A percentile compares a stretch with the other conserved stretches of the same genome.
Evolutionary conservation across 495 filamentous ascomycete species (phyloP).

Genomic region (Lasiosphaeria hispida): DNA sequence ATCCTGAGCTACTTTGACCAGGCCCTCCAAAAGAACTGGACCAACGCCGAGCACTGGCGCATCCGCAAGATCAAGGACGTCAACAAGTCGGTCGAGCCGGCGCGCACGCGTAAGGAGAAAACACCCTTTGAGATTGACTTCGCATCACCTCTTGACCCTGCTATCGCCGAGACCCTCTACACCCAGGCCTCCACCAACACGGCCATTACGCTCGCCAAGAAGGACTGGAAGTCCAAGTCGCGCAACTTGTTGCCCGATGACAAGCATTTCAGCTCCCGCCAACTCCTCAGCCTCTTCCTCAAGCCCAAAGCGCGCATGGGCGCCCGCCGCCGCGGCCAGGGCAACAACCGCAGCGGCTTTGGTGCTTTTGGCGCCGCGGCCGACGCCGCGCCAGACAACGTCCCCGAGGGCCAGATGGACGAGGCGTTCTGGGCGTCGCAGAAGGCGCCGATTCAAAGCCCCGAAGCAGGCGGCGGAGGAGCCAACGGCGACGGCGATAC

Average conservation of each 20-base stretch:
- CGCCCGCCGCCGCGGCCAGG: conserved; percentile 37
- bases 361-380: conserved; percentile 40
- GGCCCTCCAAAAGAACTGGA: conserved; percentile 93
- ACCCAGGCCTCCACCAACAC: conserved; percentile 78
- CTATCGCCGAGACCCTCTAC: conserved; percentile 76
- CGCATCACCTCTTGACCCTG: conserved; percentile 62
- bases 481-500: conserved; percentile 36
- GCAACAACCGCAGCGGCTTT: conserved; percentile 24
- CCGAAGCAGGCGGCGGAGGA: not conserved
- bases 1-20: conserved; percentile 97
- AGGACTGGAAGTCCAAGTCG: conserved; percentile 91
- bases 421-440: conserved; percentile 94
- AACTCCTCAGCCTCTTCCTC: conserved; percentile 84
- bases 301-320: conserved; percentile 85
- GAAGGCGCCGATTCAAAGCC: conserved; percentile 49
- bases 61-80: conserved; percentile 89
- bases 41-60: conserved; percentile 97
- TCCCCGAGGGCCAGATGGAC: conserved; percentile 74
- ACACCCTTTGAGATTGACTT: conserved; percentile 97
- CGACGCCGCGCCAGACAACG: conserved; percentile 34
- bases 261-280: conserved; percentile 94
- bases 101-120: conserved; percentile 80
- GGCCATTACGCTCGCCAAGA: conserved; percentile 79
- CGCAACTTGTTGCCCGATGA: conserved; percentile 94
- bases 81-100: conserved; percentile 56